Percentiles rank a stretch among this genome's conserved stretches.
Conservation (phyloP, 108 stramenopile species). For the Schizochytrium sp. region DNA sequence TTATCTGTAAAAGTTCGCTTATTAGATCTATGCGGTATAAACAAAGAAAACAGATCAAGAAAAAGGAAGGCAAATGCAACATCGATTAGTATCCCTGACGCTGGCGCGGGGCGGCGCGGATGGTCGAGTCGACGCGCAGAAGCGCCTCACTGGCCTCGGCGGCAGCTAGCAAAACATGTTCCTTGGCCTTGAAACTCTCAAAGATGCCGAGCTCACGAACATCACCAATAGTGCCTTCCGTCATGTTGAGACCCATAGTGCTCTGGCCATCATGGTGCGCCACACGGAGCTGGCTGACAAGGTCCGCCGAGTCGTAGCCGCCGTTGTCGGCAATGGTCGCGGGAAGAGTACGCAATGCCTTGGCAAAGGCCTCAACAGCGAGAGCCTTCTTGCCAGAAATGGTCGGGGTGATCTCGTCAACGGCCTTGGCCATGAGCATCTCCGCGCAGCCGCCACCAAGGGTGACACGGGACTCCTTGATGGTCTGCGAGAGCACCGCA, state of each 20-base stretch:
- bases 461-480: slow-evolving; percentile 84
- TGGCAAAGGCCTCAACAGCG: slow-evolving; percentile 94
- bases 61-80: background rate
- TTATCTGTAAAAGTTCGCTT: too few species aligned
- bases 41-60: background rate
- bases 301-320: slow-evolving; percentile 93
- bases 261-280: slow-evolving; percentile 75
- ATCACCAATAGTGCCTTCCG: slow-evolving; percentile 77
- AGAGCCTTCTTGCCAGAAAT: slow-evolving; percentile 92
- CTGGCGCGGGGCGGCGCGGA: slow-evolving; percentile 80
- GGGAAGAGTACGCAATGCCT: slow-evolving; percentile 84
- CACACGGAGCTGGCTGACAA: slow-evolving; percentile 86
- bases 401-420: slow-evolving; percentile 72
- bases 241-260: slow-evolving; percentile 86
- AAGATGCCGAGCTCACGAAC: slow-evolving; percentile 90
- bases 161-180: slow-evolving; percentile 87
- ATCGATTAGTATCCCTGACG: background rate
- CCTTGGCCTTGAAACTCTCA: slow-evolving; percentile 87
- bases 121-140: slow-evolving; percentile 95
- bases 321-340: slow-evolving; percentile 98
- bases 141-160: slow-evolving; percentile 99
- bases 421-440: slow-evolving; percentile 65
- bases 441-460: slow-evolving; percentile 96
- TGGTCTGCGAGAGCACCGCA: slow-evolving; percentile 82
- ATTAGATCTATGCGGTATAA: background rate